Evolutionary conservation across 1,284 basidiomycete species (phyloP).

Genomic region (Pyrrhoderma lamaoense): DNA sequence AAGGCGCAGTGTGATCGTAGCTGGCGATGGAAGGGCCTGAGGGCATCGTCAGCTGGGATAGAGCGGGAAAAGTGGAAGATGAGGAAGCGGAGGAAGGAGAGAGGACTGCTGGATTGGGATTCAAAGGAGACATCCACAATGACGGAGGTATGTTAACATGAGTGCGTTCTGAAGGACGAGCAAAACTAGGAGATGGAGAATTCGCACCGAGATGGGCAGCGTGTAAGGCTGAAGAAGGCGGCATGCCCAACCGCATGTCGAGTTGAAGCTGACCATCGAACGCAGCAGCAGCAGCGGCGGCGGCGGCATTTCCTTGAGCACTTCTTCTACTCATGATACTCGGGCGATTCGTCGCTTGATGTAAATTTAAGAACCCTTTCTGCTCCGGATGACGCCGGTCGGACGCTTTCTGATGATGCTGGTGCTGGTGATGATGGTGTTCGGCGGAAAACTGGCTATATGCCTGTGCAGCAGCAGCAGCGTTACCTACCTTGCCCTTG

Average conservation of each 20-base stretch:
- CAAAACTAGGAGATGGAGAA: conserved; percentile 18
- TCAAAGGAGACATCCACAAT: conserved; percentile 67
- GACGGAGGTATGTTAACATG: conserved; percentile 57
- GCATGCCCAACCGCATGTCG: conserved; percentile 17
- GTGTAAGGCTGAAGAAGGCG: conserved; percentile 6
- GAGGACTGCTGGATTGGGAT: conserved; percentile 11
- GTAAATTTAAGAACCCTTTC: conserved; percentile 17
- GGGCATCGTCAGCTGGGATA: conserved; percentile 18
- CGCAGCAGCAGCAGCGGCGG: background rate
- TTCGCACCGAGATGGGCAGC: conserved; percentile 18
- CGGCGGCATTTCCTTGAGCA: background rate
- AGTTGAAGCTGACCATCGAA: conserved; percentile 4
- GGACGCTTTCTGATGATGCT: conserved; percentile 1
- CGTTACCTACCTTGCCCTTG: conserved; percentile 6
- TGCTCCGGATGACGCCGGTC: conserved; percentile 13
- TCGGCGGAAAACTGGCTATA: too few relatives aligned
- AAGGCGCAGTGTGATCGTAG: conserved; percentile 25
- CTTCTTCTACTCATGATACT: conserved; percentile 14
- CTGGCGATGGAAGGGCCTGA: conserved; percentile 15
- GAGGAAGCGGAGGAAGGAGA: background rate
- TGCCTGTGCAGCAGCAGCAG: too few relatives aligned
- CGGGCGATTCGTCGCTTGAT: conserved; percentile 13
- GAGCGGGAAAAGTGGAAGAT: conserved; percentile 12
- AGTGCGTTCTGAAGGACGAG: conserved; percentile 41
- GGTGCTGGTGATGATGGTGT: background rate